Percentiles rank a stretch among this genome's conserved stretches.
phyloP scores from a whole-genome alignment of 2,329 filamentous ascomycete genomes.

The Fusarium napiforme region DNA sequence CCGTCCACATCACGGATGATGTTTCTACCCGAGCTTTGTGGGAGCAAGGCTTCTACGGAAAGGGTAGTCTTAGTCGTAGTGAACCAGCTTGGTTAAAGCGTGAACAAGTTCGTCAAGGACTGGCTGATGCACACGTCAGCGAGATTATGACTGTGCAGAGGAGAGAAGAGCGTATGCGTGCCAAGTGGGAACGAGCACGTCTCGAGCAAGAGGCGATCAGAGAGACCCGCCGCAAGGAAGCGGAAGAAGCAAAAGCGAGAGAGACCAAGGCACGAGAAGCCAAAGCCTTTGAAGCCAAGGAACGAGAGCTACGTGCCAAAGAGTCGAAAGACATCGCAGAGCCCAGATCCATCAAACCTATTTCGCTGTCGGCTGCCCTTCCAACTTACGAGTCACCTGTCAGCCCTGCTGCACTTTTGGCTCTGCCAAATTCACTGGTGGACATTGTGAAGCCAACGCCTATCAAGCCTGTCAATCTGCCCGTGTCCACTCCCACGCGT shows the following conservation, averaged over 20 bases:
- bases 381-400: constrained; percentile 51
- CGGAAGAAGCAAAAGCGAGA: constrained; percentile 43
- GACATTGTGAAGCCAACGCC: constrained; percentile 3
- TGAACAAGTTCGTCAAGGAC: constrained; percentile 77
- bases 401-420: constrained; percentile 58
- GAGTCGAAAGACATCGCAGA: constrained; percentile 9
- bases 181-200: constrained; percentile 92
- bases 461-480: neutral
- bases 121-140: constrained; percentile 74
- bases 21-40: constrained; percentile 83
- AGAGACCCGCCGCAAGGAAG: constrained; percentile 66
- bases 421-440: constrained; percentile 65
- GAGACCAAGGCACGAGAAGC: constrained; percentile 36
- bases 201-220: constrained; percentile 87
- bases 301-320: constrained; percentile 1
- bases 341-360: neutral
- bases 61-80: constrained; percentile 90
- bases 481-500: neutral
- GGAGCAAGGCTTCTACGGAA: constrained; percentile 98
- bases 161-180: constrained; percentile 81
- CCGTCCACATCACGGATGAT: constrained; percentile 84
- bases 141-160: constrained; percentile 83
- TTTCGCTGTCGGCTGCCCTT: constrained; percentile 1
- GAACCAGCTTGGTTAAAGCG: constrained; percentile 92
- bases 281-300: constrained; percentile 21